Evolutionary conservation across 495 filamentous ascomycete species (phyloP).

Genomic region (Aspergillus egyptiacus): DNA sequence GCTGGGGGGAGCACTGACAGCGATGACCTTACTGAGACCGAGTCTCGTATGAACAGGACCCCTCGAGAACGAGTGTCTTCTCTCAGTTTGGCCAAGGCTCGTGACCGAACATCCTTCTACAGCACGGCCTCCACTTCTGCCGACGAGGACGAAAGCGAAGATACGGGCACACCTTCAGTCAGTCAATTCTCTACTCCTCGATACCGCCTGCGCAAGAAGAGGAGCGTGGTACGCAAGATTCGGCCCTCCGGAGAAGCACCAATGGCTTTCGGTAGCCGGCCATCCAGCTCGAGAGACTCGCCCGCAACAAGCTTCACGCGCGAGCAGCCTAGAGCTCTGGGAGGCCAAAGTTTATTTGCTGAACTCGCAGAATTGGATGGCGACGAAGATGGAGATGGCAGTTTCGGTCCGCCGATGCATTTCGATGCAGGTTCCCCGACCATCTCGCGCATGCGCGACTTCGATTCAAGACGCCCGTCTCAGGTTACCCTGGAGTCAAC

Average conservation of each 20-base stretch:
- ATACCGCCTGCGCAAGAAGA: slow-evolving; percentile 63
- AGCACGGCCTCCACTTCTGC: slow-evolving; percentile 88
- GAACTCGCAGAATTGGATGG: slow-evolving; percentile 76
- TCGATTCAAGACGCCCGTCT: slow-evolving; percentile 36
- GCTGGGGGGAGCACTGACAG: slow-evolving; percentile 64
- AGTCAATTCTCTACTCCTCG: slow-evolving; percentile 56
- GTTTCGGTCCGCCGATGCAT: slow-evolving; percentile 30
- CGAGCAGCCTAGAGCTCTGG: slow-evolving; percentile 42
- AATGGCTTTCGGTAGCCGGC: slow-evolving; percentile 41
- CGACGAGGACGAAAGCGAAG: slow-evolving; percentile 64
- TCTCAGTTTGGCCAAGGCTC: slow-evolving; percentile 40
- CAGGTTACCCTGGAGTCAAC: slow-evolving; percentile 25
- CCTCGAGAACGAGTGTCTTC: slow-evolving; percentile 38
- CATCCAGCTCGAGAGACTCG: slow-evolving; percentile 49
- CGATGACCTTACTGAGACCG: slow-evolving; percentile 84
- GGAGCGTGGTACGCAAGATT: slow-evolving; percentile 57
- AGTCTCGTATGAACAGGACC: slow-evolving; percentile 49
- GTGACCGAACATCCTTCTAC: slow-evolving; percentile 62
- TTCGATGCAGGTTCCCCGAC: slow-evolving; percentile 42
- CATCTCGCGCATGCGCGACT: slow-evolving; percentile 42
- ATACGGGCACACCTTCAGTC: slow-evolving; percentile 51
- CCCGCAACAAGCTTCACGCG: slow-evolving; percentile 37
- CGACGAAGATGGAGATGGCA: slow-evolving; percentile 56
- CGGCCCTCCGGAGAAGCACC: slow-evolving; percentile 61
- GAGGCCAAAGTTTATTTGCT: slow-evolving; percentile 78